phyloP scores from a whole-genome alignment of 2,329 filamentous ascomycete species.

The Pseudohalonectria lignicola region DNA sequence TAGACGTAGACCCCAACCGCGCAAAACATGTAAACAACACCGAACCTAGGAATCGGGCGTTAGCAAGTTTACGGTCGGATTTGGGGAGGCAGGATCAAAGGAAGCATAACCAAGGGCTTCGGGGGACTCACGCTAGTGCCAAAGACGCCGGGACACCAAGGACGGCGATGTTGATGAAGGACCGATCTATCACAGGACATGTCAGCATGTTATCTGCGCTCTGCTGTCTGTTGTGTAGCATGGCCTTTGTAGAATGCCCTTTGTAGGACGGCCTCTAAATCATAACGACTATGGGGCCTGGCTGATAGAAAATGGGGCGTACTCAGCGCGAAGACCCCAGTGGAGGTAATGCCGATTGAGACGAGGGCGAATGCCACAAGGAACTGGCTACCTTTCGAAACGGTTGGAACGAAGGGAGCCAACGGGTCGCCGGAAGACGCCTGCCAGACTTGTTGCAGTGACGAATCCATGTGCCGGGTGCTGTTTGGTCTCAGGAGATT shows the following conservation, averaged over 20 bases:
- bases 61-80: no score
- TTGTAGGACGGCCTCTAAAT: no score
- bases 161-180: constrained; percentile 62
- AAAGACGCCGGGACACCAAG: constrained; percentile 80
- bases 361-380: constrained; percentile 68
- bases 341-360: constrained; percentile 58
- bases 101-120: no score
- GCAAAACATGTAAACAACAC: constrained; percentile 97
- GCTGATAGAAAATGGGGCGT: constrained; percentile 18
- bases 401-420: constrained; percentile 66
- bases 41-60: constrained; percentile 69
- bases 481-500: no score
- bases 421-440: constrained; percentile 82
- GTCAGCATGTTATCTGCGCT: no score
- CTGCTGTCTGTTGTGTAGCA: no score
- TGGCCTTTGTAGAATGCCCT: no score
- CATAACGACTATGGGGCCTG: neutral
- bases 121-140: constrained; percentile 67
- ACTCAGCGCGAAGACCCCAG: constrained; percentile 81
- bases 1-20: constrained; percentile 98
- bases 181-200: constrained; percentile 55
- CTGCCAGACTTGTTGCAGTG: constrained; percentile 86
- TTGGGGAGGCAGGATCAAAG: no score
- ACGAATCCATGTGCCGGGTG: constrained; percentile 59
- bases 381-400: constrained; percentile 80